A percentile compares a stretch with the other conserved stretches of the same genome.
Evolutionary conservation across 805 yeast species (phyloP).

Genomic region (Cyberlindnera euphorbiiphila): DNA sequence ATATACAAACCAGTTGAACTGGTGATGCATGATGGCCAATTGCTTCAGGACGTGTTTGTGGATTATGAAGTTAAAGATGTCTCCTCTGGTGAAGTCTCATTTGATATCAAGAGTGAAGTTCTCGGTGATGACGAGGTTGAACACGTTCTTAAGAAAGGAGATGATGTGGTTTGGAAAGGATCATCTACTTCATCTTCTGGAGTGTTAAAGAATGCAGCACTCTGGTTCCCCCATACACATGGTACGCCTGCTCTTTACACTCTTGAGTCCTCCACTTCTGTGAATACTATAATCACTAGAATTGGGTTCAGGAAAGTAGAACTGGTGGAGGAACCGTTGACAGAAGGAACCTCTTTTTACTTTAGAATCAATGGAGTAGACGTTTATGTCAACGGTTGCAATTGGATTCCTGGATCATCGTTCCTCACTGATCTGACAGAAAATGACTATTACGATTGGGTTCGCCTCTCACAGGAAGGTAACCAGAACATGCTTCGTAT

Average conservation of each 20-base stretch:
- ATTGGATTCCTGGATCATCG: conserved; percentile 21
- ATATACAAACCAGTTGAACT: conserved; percentile 17
- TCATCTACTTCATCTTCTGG: background rate
- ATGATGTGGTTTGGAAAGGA: conserved; percentile 12
- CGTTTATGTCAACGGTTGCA: conserved; percentile 18
- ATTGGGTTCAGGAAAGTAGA: conserved; percentile 21
- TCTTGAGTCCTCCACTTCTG: conserved; percentile 1
- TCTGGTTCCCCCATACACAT: conserved; percentile 22
- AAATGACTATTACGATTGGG: conserved; percentile 17
- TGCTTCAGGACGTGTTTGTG: conserved; percentile 10
- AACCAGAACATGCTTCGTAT: conserved; percentile 23
- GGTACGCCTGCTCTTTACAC: conserved; percentile 15
- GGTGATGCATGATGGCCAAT: conserved; percentile 3
- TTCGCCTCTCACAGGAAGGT: conserved; percentile 6
- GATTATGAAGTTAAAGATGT: conserved; percentile 13
- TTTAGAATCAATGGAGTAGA: conserved; percentile 18
- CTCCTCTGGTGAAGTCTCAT: conserved; percentile 5
- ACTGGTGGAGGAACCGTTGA: conserved; percentile 13
- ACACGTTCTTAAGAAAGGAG: conserved; percentile 6
- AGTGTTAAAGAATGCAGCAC: background rate
- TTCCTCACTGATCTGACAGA: conserved; percentile 11
- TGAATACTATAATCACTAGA: conserved; percentile 6
- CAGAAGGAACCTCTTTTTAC: conserved; percentile 17
- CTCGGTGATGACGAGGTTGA: conserved; percentile 5
- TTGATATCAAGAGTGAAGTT: conserved; percentile 9